Conservation (phyloP, 192 early-diverging fungal genomes). For the Linnemannia schmuckeri region DNA sequence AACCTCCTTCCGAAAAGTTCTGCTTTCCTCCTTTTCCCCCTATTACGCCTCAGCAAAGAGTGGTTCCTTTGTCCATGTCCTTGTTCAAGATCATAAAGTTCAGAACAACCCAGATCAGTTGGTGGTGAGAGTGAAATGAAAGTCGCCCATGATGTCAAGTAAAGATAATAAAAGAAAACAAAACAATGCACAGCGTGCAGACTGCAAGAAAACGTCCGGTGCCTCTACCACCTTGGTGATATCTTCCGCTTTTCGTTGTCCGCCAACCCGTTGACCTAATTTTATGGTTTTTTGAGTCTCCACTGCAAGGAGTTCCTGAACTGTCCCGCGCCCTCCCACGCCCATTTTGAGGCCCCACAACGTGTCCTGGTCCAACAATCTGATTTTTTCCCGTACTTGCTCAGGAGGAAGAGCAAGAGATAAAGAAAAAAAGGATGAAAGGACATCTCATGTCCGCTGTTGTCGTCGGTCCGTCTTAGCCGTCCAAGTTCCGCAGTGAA, state of each 20-base stretch:
- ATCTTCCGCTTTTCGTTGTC: slow-evolving; percentile 8
- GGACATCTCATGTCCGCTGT: not conserved
- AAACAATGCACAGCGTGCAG: not conserved
- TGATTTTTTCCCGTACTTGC: not conserved
- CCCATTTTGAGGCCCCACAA: not conserved
- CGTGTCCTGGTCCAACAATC: not conserved
- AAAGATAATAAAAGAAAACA: slow-evolving; percentile 6
- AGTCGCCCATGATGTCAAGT: not conserved
- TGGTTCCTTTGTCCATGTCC: not conserved
- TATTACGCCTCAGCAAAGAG: not conserved
- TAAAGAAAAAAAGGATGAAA: not conserved
- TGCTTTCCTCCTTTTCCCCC: not conserved
- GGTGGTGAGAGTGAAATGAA: not conserved
- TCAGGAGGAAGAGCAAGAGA: not conserved
- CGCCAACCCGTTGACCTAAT: slow-evolving; percentile 4
- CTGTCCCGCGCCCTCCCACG: not conserved
- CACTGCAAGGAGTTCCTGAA: slow-evolving; percentile 2
- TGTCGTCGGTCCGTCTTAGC: not conserved
- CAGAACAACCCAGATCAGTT: not conserved
- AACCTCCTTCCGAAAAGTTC: not conserved
- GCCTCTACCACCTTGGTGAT: slow-evolving; percentile 3
- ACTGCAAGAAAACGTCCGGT: not conserved
- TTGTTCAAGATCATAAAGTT: not conserved
- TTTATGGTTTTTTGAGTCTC: slow-evolving; percentile 8
- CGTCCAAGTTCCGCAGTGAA: not conserved